Base-by-base conservation (phyloP, 2,329 filamentous ascomycete species). In the Calonectria fujianensis region DNA sequence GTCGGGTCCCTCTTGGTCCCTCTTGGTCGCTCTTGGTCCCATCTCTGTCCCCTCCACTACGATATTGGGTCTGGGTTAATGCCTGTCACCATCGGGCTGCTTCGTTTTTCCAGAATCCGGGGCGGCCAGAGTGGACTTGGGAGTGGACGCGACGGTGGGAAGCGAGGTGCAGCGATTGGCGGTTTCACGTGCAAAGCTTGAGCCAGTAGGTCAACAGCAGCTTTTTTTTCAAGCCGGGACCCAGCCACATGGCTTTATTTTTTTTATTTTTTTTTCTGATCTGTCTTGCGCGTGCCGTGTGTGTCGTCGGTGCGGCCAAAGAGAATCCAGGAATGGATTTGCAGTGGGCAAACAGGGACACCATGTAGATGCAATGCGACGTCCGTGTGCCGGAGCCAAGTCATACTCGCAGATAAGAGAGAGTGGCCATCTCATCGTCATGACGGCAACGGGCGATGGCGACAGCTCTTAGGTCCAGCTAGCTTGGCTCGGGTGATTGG, bases 111-210 rank as follows among this genome's bases (percentile, higher is more conserved):
- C 69, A 64, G 69, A 52, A 24, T 52, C 57, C 27, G 68, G 68
- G 41, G 59, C 14, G 37, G 31, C 37, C 52, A 29, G 41, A 41
- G 67, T 61, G 67, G 54, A 45, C 63, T 65, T 31, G 50, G 57
- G 16, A 45, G 70, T 50, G 48, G 51, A 59, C 51, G 45, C 48
- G 70, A 50, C 37, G 48, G 37, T 41, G 32, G 51, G 31, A 35
- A 37, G 45, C 32, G 52, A 70, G 35, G 73, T 39, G 48, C 59
- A 57, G 51, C 68, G 59, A 74, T 54, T 69, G 59, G 59, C n/a
- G 48, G 29, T 48, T 77, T 76, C 76, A 80, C 73, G 73, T 80
- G 78, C 75, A 77, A 59, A 50, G 57, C 57, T 70, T 32, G 11
- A 29, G 69, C 57, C 57, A 69, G 24, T 24, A 3, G 14, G 18